Conservation (phyloP, 2,329 filamentous ascomycete species). For the Pseudocercospora fijiensis region DNA sequence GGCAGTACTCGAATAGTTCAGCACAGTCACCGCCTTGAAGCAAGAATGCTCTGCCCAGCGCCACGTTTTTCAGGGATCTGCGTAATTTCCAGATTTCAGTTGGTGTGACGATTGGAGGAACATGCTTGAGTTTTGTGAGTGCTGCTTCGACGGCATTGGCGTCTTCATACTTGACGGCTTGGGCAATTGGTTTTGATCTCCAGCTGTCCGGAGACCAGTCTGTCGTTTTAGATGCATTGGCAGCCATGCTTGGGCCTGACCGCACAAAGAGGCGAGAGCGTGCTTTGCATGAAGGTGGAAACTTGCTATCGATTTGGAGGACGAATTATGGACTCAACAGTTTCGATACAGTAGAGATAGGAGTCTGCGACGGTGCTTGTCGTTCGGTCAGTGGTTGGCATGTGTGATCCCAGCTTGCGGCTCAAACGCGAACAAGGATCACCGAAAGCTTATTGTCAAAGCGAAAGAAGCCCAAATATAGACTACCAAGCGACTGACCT, state of each 20-base stretch:
- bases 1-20: conserved; percentile 96
- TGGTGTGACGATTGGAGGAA: conserved; percentile 78
- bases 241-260: background rate
- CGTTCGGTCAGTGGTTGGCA: background rate
- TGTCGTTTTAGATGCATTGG: conserved; percentile 4
- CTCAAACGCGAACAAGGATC: background rate
- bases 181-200: conserved; percentile 76
- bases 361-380: background rate
- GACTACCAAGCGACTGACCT: background rate
- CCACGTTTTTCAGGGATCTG: conserved; percentile 76
- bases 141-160: conserved; percentile 59
- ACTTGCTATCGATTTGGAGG: background rate
- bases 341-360: too few species aligned
- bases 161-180: conserved; percentile 69
- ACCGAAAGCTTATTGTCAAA: conserved; percentile 6
- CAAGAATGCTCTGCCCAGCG: conserved; percentile 85
- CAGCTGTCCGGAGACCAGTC: conserved; percentile 67
- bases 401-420: background rate
- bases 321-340: too few species aligned
- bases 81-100: conserved; percentile 79
- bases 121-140: conserved; percentile 61
- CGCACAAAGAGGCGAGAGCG: background rate
- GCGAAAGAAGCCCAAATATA: background rate
- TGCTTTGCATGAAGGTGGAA: background rate
- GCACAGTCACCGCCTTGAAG: conserved; percentile 96